Base-by-base conservation (phyloP, 2,329 filamentous ascomycete species). In the Lecanicillium sp. region DNA sequence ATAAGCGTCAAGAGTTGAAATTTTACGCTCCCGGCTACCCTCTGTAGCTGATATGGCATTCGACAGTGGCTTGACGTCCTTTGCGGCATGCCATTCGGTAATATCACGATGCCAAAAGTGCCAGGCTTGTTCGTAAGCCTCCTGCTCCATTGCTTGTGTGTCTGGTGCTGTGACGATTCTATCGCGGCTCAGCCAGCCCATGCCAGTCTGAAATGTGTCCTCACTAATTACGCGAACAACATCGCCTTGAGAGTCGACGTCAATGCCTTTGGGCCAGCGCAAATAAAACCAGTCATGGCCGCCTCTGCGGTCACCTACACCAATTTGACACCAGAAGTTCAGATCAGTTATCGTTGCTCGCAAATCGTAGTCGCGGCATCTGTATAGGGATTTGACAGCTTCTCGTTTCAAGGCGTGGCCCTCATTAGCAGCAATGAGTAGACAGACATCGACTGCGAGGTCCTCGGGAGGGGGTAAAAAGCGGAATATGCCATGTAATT, bases 261-360 rank as follows among this genome's bases (percentile, higher is more conserved):
- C 86, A 20, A 74, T 74, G 0, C 86, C 86, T 37, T 75, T 78
- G 8, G 87, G 86, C 81, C 84, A 91, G 49, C 84, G 77, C 40
- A 84, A 80, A 56, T 86, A 83, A 57, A 95, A 87, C 91, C 94
- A 98, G 58, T 91, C 87, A 37, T 95, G 78, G 0, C 93, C 91
- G 17, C 87, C 86, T 56, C 86, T 86, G n/a, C 81, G 74, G 61
- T 95, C 93, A 5, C 93, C 94, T 9, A 98, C 81, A 0, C 86
- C 89, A 67, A 97, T 90, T 63, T 98, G 93, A 62, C 94, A 98
- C 91, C 91, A 98, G 62, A 94, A 93, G 62, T 95, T 84, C 23
- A 98, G 75, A 52, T 97, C 90, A 48, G 78, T 83, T 41, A 98
- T 80, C 2, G 85, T 83, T 19, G 84, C 88, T 47, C 93, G 83